phyloP scores from a whole-genome alignment of 305 asterid genomes.

The Fraxinus floribunda region DNA sequence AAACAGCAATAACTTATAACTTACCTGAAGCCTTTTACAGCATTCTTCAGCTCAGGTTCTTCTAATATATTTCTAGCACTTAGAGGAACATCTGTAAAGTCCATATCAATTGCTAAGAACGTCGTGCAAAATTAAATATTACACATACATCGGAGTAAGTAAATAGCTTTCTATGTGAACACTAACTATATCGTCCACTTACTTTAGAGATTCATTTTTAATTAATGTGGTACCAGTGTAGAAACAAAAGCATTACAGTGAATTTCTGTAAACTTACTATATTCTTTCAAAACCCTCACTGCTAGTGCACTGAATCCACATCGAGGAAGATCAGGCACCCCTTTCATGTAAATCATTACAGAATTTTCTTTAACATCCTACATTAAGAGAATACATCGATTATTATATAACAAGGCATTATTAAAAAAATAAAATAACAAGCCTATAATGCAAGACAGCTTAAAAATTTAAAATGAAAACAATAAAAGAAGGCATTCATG shows the following conservation, averaged over 20 bases:
- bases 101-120: conserved; percentile 23
- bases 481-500: background rate
- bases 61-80: conserved; percentile 87
- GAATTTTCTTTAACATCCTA: conserved; percentile 94
- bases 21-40: conserved; percentile 82
- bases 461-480: background rate
- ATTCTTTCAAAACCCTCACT: conserved; percentile 76
- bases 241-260: background rate
- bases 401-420: conserved; percentile 18
- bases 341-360: conserved; percentile 98
- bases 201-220: background rate
- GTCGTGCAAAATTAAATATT: background rate
- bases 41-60: conserved; percentile 75
- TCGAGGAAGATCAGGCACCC: conserved; percentile 82
- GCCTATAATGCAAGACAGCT: conserved; percentile 8
- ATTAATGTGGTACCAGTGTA: background rate
- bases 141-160: conserved; percentile 1
- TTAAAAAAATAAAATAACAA: background rate
- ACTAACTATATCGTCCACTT: background rate
- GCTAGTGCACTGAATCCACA: conserved; percentile 98
- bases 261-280: conserved; percentile 52
- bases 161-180: conserved; percentile 12
- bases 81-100: conserved; percentile 65
- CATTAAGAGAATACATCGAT: conserved; percentile 24
- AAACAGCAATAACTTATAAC: conserved; percentile 21